Evolutionary conservation across 2,329 filamentous ascomycete species (phyloP).

Genomic region (Pyrenochaeta sp.): DNA sequence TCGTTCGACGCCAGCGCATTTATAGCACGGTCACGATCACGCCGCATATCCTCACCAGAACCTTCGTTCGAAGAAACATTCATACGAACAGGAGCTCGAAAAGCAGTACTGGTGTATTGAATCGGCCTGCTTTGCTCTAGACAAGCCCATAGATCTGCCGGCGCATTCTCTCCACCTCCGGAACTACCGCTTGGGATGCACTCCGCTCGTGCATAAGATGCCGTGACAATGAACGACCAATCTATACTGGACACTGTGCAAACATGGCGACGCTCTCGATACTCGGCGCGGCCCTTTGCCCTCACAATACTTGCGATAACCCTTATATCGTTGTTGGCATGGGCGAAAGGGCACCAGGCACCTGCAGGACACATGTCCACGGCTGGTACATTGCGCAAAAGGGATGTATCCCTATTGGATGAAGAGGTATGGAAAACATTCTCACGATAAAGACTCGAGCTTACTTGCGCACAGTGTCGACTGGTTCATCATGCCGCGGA

Average conservation of each 20-base stretch:
- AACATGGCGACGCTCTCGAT: conserved; percentile 40
- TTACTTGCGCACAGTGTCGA: conserved; percentile 66
- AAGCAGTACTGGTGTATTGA: not conserved
- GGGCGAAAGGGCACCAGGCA: conserved; percentile 27
- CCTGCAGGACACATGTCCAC: not conserved
- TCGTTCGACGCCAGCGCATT: conserved; percentile 20
- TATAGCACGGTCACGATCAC: not conserved
- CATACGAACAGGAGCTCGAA: not conserved
- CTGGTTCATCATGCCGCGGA: conserved; percentile 78
- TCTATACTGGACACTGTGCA: conserved; percentile 27
- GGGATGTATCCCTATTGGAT: conserved; percentile 36
- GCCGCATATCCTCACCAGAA: not conserved
- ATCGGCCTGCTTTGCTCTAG: not conserved
- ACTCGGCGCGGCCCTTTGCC: conserved; percentile 49
- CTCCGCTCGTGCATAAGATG: conserved; percentile 24
- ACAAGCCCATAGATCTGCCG: not conserved
- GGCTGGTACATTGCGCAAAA: conserved; percentile 17
- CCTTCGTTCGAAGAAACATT: not conserved
- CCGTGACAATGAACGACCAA: conserved; percentile 35
- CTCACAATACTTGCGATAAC: conserved; percentile 45
- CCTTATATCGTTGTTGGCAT: conserved; percentile 39
- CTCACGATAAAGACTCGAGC: not conserved
- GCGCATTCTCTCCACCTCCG: not conserved
- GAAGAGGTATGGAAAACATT: conserved; percentile 43
- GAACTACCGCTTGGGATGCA: not conserved